phyloP scores from a whole-genome alignment of 2,329 filamentous ascomycete species.

The Penicillium expansum region DNA sequence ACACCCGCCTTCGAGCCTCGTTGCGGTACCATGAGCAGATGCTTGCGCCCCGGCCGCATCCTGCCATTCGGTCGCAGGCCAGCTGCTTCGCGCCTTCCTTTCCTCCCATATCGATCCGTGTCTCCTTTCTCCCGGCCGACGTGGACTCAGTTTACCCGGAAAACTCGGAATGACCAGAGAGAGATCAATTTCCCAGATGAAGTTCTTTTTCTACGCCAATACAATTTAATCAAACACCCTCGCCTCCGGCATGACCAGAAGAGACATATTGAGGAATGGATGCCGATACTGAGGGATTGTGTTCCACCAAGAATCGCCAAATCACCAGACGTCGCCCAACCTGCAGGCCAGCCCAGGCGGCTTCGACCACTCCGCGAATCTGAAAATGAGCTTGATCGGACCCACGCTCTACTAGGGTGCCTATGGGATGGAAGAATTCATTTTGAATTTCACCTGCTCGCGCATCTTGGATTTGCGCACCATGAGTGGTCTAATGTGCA shows the following conservation, averaged over 20 bases:
- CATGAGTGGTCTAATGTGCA: conserved; percentile 43
- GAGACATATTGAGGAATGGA: conserved; percentile 33
- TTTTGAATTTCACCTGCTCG: conserved; percentile 37
- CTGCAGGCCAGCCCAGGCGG: conserved; percentile 1
- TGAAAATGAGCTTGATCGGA: conserved; percentile 22
- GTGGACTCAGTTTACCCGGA: neutral
- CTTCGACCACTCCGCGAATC: conserved; percentile 13
- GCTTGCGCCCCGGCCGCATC: conserved; percentile 37
- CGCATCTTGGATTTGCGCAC: conserved; percentile 40
- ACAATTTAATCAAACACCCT: conserved; percentile 12
- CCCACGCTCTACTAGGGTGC: conserved; percentile 32
- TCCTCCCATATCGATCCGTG: conserved; percentile 9
- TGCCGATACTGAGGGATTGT: conserved; percentile 35
- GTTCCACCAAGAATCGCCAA: conserved; percentile 22
- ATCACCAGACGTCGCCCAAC: neutral
- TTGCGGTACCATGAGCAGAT: conserved; percentile 45
- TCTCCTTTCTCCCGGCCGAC: conserved; percentile 7
- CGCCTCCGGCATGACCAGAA: conserved; percentile 18
- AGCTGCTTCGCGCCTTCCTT: conserved; percentile 16
- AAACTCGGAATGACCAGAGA: conserved; percentile 2
- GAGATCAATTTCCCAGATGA: conserved; percentile 17
- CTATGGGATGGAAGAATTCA: conserved; percentile 31
- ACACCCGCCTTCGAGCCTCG: conserved; percentile 24
- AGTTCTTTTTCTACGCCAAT: conserved; percentile 20
- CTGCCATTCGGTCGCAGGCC: conserved; percentile 33